Conservation (phyloP, 176 grass and related monocot genomes). For the Eragrostis curvula region DNA sequence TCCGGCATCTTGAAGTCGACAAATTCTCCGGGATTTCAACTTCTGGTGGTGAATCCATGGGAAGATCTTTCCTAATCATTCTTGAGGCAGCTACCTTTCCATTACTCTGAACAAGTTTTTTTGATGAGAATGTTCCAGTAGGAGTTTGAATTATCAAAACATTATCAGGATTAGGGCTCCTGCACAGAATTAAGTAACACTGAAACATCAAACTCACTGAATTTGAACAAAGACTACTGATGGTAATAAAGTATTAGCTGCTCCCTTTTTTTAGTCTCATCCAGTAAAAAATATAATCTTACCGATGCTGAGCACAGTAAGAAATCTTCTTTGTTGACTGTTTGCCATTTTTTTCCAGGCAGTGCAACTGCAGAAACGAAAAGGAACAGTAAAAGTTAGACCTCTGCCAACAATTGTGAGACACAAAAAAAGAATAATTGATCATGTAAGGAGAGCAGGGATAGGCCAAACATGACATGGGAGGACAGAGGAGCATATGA, state of each 20-base stretch:
- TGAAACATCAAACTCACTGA: conserved; percentile 32
- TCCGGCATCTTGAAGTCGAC: conserved; percentile 70
- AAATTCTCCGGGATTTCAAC: conserved; percentile 48
- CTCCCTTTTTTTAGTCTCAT: background rate
- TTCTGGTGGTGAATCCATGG: conserved; percentile 46
- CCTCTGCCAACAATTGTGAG: conserved; percentile 10
- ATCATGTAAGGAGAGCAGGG: background rate
- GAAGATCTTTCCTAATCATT: conserved; percentile 85
- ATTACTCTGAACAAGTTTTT: conserved; percentile 72
- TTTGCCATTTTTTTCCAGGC: conserved; percentile 88
- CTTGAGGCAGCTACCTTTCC: conserved; percentile 73
- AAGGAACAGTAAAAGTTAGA: conserved; percentile 38
- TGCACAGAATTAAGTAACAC: conserved; percentile 47
- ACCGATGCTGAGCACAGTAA: conserved; percentile 90
- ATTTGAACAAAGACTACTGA: conserved; percentile 2
- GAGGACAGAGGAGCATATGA: background rate
- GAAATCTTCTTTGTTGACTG: conserved; percentile 88
- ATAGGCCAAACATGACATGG: background rate
- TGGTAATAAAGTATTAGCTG: conserved; percentile 12
- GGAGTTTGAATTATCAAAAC: conserved; percentile 97
- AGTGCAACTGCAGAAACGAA: conserved; percentile 69
- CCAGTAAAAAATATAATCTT: conserved; percentile 39
- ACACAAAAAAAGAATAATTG: background rate
- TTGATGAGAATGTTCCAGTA: conserved; percentile 91
- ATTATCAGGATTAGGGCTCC: conserved; percentile 90